Percentiles rank a stretch among this genome's conserved stretches.
phyloP scores from a whole-genome alignment of 441 rosid genomes.

The Rhodomyrtus psidioides region DNA sequence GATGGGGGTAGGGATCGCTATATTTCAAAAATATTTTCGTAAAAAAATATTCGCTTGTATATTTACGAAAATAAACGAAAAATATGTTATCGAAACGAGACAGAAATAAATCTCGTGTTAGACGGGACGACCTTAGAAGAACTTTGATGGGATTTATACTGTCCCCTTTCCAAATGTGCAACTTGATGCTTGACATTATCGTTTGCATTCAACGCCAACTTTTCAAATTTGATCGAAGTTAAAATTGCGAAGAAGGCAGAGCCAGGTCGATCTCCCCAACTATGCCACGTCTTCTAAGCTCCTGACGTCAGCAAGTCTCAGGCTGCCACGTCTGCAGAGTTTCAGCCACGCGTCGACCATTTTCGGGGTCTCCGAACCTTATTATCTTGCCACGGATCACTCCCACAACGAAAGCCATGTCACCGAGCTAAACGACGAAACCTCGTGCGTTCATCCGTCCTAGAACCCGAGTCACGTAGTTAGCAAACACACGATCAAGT shows the following conservation, averaged over 20 bases:
- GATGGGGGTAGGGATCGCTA: background rate
- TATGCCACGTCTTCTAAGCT: background rate
- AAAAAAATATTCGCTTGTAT: too few relatives aligned
- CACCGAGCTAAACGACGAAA: background rate
- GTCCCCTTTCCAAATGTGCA: background rate
- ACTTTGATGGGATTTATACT: background rate
- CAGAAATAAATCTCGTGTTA: too few relatives aligned
- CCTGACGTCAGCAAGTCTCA: background rate
- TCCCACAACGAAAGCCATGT: background rate
- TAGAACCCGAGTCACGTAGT: background rate
- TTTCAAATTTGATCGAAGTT: background rate
- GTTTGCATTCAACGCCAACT: background rate
- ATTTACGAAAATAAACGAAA: too few relatives aligned
- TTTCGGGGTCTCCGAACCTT: background rate
- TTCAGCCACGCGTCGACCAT: background rate
- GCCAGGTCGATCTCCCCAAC: background rate
- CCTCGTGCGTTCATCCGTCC: background rate
- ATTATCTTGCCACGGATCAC: background rate
- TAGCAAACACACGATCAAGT: background rate
- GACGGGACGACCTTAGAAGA: too few relatives aligned
- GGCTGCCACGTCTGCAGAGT: background rate
- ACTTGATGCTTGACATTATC: background rate
- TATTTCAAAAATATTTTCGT: background rate
- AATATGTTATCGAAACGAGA: too few relatives aligned
- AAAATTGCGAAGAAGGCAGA: background rate